Conservation (phyloP, 2,329 filamentous ascomycete species). For the Trichoderma pleuroti region DNA sequence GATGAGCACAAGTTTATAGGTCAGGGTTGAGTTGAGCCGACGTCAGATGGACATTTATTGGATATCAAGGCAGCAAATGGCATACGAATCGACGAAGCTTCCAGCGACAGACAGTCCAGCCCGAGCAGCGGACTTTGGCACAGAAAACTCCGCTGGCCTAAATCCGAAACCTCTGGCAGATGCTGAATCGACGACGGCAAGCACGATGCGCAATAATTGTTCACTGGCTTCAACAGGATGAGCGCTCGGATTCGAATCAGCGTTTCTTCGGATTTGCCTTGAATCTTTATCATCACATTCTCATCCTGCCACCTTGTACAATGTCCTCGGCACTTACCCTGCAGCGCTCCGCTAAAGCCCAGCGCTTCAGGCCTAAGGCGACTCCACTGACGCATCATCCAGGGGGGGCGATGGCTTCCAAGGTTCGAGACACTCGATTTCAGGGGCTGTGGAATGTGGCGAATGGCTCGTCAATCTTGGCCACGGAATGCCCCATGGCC, state of each 20-base stretch:
- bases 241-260: too few relatives aligned
- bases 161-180: background rate
- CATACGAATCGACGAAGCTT: constrained; percentile 18
- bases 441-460: constrained; percentile 19
- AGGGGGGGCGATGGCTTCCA: constrained; percentile 5
- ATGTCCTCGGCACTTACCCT: constrained; percentile 3
- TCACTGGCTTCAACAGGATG: background rate
- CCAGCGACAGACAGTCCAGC: background rate
- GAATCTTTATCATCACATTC: background rate
- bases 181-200: background rate
- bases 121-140: background rate
- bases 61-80: constrained; percentile 17
- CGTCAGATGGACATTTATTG: background rate
- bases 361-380: background rate
- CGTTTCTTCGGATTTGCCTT: background rate
- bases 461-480: background rate
- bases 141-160: background rate
- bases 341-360: background rate
- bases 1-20: background rate
- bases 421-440: background rate
- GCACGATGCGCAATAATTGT: background rate
- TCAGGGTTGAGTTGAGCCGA: background rate
- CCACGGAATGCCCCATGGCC: background rate
- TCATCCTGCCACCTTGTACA: background rate
- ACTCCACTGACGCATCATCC: constrained; percentile 16